Evolutionary conservation across 257 asterid genomes (phyloP), one percentile per base, ranked within the genome.

Genomic region (Petunia axillaris): DNA sequence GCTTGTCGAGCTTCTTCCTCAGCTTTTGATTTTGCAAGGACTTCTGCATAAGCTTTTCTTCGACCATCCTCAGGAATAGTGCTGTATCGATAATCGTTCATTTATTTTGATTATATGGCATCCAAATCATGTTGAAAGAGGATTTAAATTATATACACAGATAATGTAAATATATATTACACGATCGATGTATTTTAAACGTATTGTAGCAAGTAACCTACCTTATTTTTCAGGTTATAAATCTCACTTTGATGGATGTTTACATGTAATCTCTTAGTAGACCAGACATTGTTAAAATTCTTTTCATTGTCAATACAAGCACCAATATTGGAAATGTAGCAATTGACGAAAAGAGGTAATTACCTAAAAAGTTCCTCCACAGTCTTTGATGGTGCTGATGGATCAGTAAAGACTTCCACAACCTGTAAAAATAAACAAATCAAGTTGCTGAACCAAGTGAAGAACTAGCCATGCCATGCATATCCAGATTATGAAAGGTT

Each of bases 41-140:
- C 82, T 82, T 94, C 98, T 0, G 93, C 86, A 64, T 91, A 94
- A n/a, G 90, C 91, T 88, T 93, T 92, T 85, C 99, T 87, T 84
- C 99, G 88, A 35, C 88, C 86, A 59, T 95, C 99, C 89, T 87
- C 99, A 6, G 97, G 98, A 70, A 95, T 91, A 43, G 75, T 84
- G 80, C 99, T 93, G 93, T 71, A 82, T 76, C 44, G 25, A 83
- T 78, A 16, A 53, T 38, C 54, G 55, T 57, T 74, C 55, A 16
- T 37, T 54, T 25, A 38, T 78, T 86, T 76, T 64, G 71, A 75
- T 58, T 54, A 11, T 36, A 25, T 14, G 2, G 46, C 35, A 50
- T 11, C 35, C 78, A 50, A 2, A 50, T 11, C 35, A 48, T 6
- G 78, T 68, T 25, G 25, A 25, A 25, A 25, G 25, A 25, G 25